Percentiles rank a stretch among this genome's conserved stretches.
Conservation (phyloP, 805 yeast genomes). For the Vanderwaltozyma polyspora region DNA sequence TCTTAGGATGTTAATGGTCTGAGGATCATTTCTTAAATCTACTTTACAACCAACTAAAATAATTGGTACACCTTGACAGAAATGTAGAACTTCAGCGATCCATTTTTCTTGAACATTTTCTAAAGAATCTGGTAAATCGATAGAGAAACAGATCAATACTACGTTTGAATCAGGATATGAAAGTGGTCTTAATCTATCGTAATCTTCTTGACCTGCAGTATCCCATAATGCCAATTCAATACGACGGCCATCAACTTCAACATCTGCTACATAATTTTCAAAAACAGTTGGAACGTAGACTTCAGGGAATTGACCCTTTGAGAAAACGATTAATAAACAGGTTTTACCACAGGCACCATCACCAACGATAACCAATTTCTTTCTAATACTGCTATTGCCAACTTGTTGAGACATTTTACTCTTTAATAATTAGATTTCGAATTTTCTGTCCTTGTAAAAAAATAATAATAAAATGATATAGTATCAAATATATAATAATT, state of each 20-base stretch:
- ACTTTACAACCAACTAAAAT: constrained; percentile 86
- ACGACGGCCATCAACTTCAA: constrained; percentile 79
- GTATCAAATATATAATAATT: too few relatives aligned
- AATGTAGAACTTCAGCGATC: constrained; percentile 87
- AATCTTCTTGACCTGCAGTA: constrained; percentile 98
- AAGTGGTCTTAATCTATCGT: constrained; percentile 83
- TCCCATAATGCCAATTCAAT: constrained; percentile 95
- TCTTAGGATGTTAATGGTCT: constrained; percentile 69
- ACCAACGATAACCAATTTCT: constrained; percentile 88
- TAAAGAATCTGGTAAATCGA: constrained; percentile 83
- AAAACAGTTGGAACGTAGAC: constrained; percentile 94
- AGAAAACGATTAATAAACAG: constrained; percentile 75
- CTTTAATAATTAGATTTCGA: too few relatives aligned
- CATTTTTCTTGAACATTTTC: constrained; percentile 93
- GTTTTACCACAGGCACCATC: constrained; percentile 98
- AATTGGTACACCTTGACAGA: constrained; percentile 90
- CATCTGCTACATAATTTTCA: constrained; percentile 96
- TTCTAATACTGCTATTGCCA: constrained; percentile 38
- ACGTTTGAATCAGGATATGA: constrained; percentile 91
- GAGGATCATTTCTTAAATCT: constrained; percentile 77
- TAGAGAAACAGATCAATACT: constrained; percentile 80
- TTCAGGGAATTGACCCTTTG: constrained; percentile 86
- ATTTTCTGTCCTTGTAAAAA: too few relatives aligned
- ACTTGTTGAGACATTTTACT: constrained; percentile 23
- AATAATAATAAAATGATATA: too few relatives aligned